Evolutionary conservation across 2,329 filamentous ascomycete genomes (phyloP), one percentile per base, ranked within the genome.

Genomic region (Monosporascus cannonballus): DNA sequence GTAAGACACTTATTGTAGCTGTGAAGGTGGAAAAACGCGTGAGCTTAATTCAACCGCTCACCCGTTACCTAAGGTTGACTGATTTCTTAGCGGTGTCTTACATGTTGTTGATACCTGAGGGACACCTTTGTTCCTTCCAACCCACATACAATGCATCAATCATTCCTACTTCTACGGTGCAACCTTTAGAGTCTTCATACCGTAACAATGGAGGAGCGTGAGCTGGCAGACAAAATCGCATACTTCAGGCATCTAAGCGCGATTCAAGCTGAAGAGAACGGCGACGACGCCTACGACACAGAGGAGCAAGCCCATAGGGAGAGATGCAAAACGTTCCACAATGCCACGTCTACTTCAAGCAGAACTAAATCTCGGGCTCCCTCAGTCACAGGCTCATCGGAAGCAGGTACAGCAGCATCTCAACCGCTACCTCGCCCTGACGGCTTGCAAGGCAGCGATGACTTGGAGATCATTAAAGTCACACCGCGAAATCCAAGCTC

Each of bases 191-290:
- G 39, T 20, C 34, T 20, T 6, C 11, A 27, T 44, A 20, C 39
- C n/a, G 14, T 41, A 47, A 25, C 18, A 25, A 68, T 67, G 66
- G 61, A 65, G 27, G 61, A 65, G 24, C 51, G 54, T 50, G 47
- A 64, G 9, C 54, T 74, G 6, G 59, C 68, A 48, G 73, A 75
- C 37, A 81, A 81, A 59, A 47, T 64, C 22, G 72, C 68, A 0
- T 78, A 76, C 55, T 81, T 80, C 56, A 57, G 67, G n/a, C 63
- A 64, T n/a, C 62, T 80, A 1, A 64, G 70, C 15, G 60, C 64
- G 1, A 61, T 69, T n/a, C 54, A 34, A 11, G 46, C 56, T 36
- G 49, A 57, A 34, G 59, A 68, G 52, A 59, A 67, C 2, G 61
- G 70, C 9, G 69, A 71, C 6, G 59, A 66, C 18, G 51, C 61